Percentiles rank a stretch among this genome's conserved stretches.
These are phyloP conservation scores for Asterochloris erici DNA, from an alignment of 139 green algal species.

Conservation along the genomic window DNA sequence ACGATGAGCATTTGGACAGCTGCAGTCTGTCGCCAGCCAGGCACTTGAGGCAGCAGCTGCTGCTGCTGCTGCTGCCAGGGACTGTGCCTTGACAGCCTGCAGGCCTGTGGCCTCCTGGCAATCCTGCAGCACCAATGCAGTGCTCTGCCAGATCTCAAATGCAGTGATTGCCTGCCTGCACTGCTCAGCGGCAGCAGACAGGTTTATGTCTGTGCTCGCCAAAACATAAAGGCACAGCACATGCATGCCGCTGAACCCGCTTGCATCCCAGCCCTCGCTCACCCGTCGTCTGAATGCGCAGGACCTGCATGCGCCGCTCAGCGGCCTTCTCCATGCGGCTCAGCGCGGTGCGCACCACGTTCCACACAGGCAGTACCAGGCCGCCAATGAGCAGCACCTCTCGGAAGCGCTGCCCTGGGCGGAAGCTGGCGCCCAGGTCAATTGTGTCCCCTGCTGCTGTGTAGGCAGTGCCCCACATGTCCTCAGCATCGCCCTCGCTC, in stretches of 20 bases:
- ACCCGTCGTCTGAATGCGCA: conserved; percentile 52
- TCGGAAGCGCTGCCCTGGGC: conserved; percentile 23
- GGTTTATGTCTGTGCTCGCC: not conserved
- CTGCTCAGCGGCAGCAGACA: not conserved
- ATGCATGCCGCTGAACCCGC: conserved; percentile 16
- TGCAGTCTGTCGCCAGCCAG: too few species aligned
- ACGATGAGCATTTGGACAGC: too few species aligned
- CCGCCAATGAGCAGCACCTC: conserved; percentile 46
- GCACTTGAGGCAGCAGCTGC: too few species aligned
- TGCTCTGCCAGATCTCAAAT: not conserved
- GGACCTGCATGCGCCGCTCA: conserved; percentile 46
- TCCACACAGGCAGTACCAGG: conserved; percentile 55
- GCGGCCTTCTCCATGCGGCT: conserved; percentile 14
- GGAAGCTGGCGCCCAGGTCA: not conserved
- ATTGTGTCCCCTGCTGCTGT: conserved; percentile 22
- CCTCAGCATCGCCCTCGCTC: conserved; percentile 6
- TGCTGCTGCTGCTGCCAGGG: too few species aligned
- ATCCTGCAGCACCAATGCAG: not conserved
- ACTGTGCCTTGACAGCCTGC: not conserved
- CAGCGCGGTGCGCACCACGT: conserved; percentile 43
- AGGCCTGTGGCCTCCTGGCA: not conserved
- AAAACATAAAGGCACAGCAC: conserved; percentile 9
- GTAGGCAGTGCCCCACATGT: conserved; percentile 36
- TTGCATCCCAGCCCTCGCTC: not conserved
- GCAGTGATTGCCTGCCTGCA: too few species aligned